Percentiles rank a stretch among this genome's conserved stretches.
Conservation (phyloP, 1,284 basidiomycete species). For the Tremellales sp. region DNA sequence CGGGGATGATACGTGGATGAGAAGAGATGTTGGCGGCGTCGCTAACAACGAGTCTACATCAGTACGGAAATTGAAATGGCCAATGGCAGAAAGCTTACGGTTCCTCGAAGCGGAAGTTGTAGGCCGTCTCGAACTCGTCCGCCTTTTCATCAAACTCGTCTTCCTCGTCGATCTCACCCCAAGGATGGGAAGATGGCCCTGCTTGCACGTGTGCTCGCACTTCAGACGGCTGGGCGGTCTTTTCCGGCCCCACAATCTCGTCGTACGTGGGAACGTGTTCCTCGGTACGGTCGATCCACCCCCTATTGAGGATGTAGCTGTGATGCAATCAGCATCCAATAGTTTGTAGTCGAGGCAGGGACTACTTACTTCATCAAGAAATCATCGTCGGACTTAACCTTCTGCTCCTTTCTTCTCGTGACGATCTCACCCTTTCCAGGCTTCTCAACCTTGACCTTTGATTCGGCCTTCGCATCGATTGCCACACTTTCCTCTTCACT, state of each 20-base stretch:
- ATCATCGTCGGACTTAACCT: slow-evolving; percentile 51
- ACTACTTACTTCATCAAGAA: slow-evolving; percentile 80
- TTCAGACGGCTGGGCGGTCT: slow-evolving; percentile 12
- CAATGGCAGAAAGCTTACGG: slow-evolving; percentile 58
- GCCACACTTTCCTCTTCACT: slow-evolving; percentile 72
- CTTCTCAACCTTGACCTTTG: slow-evolving; percentile 55
- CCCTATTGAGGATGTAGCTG: slow-evolving; percentile 90
- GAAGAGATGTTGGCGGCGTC: slow-evolving; percentile 68
- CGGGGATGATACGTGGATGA: slow-evolving; percentile 69
- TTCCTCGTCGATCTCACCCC: slow-evolving; percentile 51
- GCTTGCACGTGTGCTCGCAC: slow-evolving; percentile 15
- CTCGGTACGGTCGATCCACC: slow-evolving; percentile 79
- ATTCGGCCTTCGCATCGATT: slow-evolving; percentile 60
- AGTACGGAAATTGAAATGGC: background rate
- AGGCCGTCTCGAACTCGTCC: slow-evolving; percentile 73
- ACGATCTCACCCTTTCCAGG: slow-evolving; percentile 37
- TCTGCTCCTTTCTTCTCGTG: slow-evolving; percentile 31
- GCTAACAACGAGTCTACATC: slow-evolving; percentile 46
- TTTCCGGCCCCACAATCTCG: slow-evolving; percentile 58
- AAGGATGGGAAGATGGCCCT: slow-evolving; percentile 34
- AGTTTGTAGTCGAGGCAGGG: background rate
- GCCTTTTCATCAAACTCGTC: slow-evolving; percentile 67
- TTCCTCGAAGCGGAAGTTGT: slow-evolving; percentile 93
- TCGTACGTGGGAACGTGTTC: slow-evolving; percentile 74
- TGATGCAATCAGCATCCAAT: background rate